phyloP scores from a whole-genome alignment of 495 filamentous ascomycete genomes.

The Xylaria castorea region DNA sequence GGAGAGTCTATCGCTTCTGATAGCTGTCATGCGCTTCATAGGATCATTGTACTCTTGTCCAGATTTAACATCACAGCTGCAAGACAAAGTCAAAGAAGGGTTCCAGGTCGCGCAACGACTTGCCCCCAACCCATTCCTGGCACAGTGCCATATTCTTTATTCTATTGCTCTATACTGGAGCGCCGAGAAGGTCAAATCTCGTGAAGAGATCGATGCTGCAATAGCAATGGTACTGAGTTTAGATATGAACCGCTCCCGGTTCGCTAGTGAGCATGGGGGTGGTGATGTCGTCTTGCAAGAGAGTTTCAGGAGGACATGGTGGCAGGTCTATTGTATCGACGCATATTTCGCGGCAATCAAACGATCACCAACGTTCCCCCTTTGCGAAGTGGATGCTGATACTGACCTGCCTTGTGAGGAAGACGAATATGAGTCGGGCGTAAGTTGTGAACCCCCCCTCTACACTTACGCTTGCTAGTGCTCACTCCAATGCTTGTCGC shows the following conservation, averaged over 20 bases:
- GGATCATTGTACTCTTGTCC: conserved; percentile 50
- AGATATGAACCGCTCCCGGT: conserved; percentile 62
- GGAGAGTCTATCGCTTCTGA: conserved; percentile 39
- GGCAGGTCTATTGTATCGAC: conserved; percentile 73
- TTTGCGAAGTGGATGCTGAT: conserved; percentile 48
- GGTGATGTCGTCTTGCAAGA: conserved; percentile 66
- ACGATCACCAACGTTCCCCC: conserved; percentile 44
- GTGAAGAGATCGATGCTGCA: conserved; percentile 61
- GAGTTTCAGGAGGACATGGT: conserved; percentile 73
- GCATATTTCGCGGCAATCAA: conserved; percentile 47
- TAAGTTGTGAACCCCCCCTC: conserved; percentile 34
- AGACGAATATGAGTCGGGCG: conserved; percentile 58
- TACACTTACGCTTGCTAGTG: neutral
- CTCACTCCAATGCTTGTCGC: neutral
- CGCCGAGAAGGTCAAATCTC: conserved; percentile 61
- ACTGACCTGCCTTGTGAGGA: conserved; percentile 70
- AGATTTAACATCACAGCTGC: conserved; percentile 35
- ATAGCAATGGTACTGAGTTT: conserved; percentile 65
- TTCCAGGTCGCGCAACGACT: conserved; percentile 44
- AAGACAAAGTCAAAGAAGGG: conserved; percentile 44
- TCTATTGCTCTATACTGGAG: conserved; percentile 68
- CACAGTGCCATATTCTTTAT: conserved; percentile 69
- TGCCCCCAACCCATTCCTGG: conserved; percentile 57
- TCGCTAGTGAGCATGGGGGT: conserved; percentile 51
- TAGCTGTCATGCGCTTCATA: conserved; percentile 63